Conservation (phyloP, 192 early-diverging fungal species). For the Gaertneriomyces sp. region DNA sequence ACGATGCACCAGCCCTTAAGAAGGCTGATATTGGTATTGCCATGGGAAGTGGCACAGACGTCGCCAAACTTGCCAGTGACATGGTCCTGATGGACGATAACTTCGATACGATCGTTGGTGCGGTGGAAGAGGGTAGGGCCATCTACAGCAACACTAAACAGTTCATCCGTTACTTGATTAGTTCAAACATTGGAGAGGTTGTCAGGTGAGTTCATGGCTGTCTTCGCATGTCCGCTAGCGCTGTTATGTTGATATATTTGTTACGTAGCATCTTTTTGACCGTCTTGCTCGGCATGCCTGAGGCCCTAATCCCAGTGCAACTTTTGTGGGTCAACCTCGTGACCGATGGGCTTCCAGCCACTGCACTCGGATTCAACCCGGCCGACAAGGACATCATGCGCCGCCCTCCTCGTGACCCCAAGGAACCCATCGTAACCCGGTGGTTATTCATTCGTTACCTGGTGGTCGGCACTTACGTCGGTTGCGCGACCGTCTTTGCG, state of each 20-base stretch:
- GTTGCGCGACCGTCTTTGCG: constrained; percentile 88
- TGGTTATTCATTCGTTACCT: constrained; percentile 97
- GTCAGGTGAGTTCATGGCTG: constrained; percentile 45
- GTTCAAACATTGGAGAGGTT: constrained; percentile 98
- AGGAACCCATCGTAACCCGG: constrained; percentile 84
- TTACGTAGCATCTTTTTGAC: constrained; percentile 83
- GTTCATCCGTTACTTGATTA: constrained; percentile 97
- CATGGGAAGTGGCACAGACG: constrained; percentile 98
- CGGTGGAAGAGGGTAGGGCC: constrained; percentile 94
- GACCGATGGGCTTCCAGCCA: constrained; percentile 95
- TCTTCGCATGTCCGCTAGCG: background rate
- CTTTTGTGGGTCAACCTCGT: constrained; percentile 99
- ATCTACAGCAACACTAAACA: constrained; percentile 99
- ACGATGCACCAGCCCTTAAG: constrained; percentile 96
- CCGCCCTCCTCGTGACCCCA: constrained; percentile 74
- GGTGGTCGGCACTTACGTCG: constrained; percentile 89
- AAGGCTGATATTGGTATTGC: constrained; percentile 99
- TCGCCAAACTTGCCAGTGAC: constrained; percentile 95
- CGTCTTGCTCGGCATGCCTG: constrained; percentile 92
- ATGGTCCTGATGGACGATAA: constrained; percentile 99
- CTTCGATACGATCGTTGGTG: constrained; percentile 96
- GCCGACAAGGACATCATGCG: constrained; percentile 97
- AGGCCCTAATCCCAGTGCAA: constrained; percentile 96
- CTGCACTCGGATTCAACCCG: constrained; percentile 97
- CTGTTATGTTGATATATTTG: background rate